Percentiles rank a stretch among this genome's conserved stretches.
These are phyloP conservation scores for Thermothelomyces thermophilus DNA, from an alignment of 2,329 filamentous ascomycete genomes.

Conservation along the genomic window DNA sequence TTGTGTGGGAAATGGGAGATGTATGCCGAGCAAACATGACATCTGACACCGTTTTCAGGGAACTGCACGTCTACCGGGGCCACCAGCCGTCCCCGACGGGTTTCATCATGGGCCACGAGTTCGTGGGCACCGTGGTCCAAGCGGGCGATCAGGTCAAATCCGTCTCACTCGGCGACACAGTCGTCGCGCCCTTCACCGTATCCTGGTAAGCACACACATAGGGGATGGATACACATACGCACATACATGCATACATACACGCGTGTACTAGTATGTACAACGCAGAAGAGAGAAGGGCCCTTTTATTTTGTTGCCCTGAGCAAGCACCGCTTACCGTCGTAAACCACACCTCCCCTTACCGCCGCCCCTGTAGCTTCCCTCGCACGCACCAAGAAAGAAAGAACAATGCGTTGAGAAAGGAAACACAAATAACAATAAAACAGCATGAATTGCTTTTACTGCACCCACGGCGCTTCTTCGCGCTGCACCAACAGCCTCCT, in stretches of 20 bases:
- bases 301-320: no score
- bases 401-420: no score
- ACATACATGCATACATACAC: background rate
- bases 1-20: background rate
- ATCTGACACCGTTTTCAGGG: conserved; percentile 42
- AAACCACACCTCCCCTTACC: no score
- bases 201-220: conserved; percentile 55
- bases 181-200: conserved; percentile 78
- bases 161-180: conserved; percentile 65
- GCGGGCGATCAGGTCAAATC: conserved; percentile 61
- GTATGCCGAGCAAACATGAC: background rate
- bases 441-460: conserved; percentile 76
- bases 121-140: conserved; percentile 68
- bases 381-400: no score
- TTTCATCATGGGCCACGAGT: conserved; percentile 76
- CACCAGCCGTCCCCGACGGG: conserved; percentile 62
- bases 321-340: no score
- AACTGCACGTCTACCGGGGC: conserved; percentile 81
- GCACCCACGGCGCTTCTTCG: conserved; percentile 66
- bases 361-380: no score
- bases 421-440: no score
- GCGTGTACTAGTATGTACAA: background rate
- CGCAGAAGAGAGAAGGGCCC: no score
- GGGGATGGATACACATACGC: background rate
- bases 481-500: conserved; percentile 65